Evolutionary conservation across 352 stramenopile genomes (phyloP), one percentile per base, ranked within the genome.

Genomic region (Globisporangium acanthophoron): DNA sequence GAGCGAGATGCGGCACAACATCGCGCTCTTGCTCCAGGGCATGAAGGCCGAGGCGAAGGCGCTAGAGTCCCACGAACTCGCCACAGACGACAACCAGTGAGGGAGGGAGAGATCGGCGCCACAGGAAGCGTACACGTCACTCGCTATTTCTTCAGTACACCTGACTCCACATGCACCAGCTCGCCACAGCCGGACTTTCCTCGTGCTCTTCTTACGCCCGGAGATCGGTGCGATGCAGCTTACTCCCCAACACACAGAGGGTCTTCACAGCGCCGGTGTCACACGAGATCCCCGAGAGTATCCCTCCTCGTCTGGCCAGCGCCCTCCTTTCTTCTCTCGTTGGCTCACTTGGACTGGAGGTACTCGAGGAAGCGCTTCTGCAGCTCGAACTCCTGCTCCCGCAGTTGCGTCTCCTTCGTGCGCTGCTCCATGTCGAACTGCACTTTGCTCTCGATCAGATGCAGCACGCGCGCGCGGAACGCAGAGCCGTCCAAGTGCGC

Each of bases 391-490:
- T 94, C 84, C 49, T 90, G 78, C 27, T 90, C 78, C 46, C 81
- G 80, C 50, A 92, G 68, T 59, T 90, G 76, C 41, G 78, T 84
- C 48, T 94, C 84, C 56, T 85, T 87, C 43, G 78, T 64, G 16
- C 78, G 78, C 54, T 94, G 84, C 44, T 90, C 76, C 74, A 88
- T 89, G 58, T 94, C 84, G 59, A 94, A 89, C 53, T 87, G 74
- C 40, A 92, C 80, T 58, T 94, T 94, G 52, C 69, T 82, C 61
- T 94, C 79, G 46, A 94, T 85, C 8, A 94, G 67, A 52, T 80
- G 69, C 47, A 94, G 61, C 35, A 94, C 67, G 8, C 78, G 73
- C 21, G 71, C 62, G 29, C 81, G 79, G 53, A 92, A 92, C 46
- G 55, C 67, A 1, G 86, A 72, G 39, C 70, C 75, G 46, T 74